A percentile compares a stretch with the other conserved stretches of the same genome.
Conservation (phyloP, 805 yeast species). For the Hanseniaspora meyeri region DNA sequence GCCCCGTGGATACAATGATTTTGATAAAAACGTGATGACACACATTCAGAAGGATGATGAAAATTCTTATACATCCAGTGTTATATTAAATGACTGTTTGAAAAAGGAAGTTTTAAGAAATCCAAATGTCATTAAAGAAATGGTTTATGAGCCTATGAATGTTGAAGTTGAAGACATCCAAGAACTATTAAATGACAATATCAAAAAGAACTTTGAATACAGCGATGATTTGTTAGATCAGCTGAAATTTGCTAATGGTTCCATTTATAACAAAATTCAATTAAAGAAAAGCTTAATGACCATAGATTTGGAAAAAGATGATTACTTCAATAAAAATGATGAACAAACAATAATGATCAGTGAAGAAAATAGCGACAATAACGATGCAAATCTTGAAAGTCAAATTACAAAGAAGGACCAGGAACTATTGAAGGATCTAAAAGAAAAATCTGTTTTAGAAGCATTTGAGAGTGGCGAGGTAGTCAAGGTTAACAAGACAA, state of each 20-base stretch:
- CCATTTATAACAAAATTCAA: conserved; percentile 22
- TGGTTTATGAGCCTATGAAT: conserved; percentile 58
- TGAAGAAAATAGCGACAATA: neutral
- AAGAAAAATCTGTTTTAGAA: neutral
- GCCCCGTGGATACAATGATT: conserved; percentile 7
- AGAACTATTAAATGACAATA: conserved; percentile 33
- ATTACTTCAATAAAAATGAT: neutral
- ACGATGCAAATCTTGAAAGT: neutral
- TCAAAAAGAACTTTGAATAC: conserved; percentile 30
- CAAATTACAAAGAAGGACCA: neutral
- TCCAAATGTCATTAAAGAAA: conserved; percentile 40
- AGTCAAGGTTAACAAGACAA: neutral
- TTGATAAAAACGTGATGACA: neutral
- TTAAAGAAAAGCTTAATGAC: conserved; percentile 12
- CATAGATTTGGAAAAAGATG: neutral
- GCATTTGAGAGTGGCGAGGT: neutral
- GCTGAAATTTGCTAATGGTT: conserved; percentile 35
- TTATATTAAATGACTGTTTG: conserved; percentile 5
- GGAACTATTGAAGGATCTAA: neutral
- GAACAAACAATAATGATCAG: neutral
- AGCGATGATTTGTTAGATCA: conserved; percentile 57
- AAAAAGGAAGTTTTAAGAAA: conserved; percentile 18
- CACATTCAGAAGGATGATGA: neutral
- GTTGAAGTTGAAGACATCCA: conserved; percentile 36
- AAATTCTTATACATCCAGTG: neutral